These are phyloP conservation scores for Zymoseptoria brevis DNA, from an alignment of 2,329 filamentous ascomycete genomes.

Conservation along the genomic window DNA sequence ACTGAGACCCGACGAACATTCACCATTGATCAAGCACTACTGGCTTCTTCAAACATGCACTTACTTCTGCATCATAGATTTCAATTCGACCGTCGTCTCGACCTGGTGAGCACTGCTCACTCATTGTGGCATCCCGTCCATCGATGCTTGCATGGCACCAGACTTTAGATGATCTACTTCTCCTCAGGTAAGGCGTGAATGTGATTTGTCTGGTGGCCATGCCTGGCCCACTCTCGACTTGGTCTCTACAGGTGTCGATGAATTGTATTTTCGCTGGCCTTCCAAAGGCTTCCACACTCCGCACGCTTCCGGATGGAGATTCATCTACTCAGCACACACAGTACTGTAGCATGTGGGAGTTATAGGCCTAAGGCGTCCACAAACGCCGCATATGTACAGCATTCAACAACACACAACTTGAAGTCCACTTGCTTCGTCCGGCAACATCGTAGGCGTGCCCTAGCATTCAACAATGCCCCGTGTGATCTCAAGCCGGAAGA, in stretches of 20 bases:
- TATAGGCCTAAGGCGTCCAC: no score
- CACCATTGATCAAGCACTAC: neutral
- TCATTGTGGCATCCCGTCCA: neutral
- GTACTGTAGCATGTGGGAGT: neutral
- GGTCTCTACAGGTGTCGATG: neutral
- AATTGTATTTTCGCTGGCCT: no score
- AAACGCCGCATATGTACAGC: no score
- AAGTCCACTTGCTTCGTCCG: no score
- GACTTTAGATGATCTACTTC: neutral
- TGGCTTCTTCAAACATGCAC: neutral
- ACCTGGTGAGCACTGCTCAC: neutral
- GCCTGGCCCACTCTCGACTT: neutral
- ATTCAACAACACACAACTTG: no score
- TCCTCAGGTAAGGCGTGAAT: neutral
- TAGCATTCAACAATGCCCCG: neutral
- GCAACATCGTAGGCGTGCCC: no score
- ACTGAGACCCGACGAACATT: slow-evolving; percentile 21
- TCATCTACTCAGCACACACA: neutral
- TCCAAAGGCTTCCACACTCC: no score
- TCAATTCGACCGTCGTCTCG: neutral
- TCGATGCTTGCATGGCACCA: neutral
- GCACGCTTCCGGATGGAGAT: neutral
- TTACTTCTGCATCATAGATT: neutral
- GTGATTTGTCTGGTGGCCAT: neutral
- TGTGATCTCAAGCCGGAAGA: neutral